Evolutionary conservation across 257 asterid species (phyloP), one percentile per base, ranked within the genome.

Genomic region (Solanum pinnatisectum): DNA sequence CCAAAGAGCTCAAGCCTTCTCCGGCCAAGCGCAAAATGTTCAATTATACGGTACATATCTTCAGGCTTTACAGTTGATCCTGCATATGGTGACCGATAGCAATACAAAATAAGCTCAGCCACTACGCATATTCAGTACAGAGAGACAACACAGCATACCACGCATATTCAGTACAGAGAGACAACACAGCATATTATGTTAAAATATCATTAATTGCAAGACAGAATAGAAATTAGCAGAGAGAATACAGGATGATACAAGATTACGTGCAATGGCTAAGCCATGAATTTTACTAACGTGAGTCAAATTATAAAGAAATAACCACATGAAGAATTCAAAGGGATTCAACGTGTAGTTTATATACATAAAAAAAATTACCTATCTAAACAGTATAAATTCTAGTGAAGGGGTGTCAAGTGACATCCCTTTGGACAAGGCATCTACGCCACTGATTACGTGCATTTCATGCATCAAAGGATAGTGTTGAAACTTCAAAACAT

Each of bases 1-100:
- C 99, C 99, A 87, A 97, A 97, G 90, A 97, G 98, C 93, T 97
- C 99, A 87, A 97, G 98, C 93, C 99, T 92, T 92, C 99, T 94
- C 88, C 98, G 94, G 56, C 99, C 99, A 89, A 97, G 99, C 37
- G 99, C 98, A 93, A 97, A 97, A 92, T 97, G 99, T 92, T 97
- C 99, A 72, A 97, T 84, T 91, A 97, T 97, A n/a, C 98, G 93
- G 88, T 97, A 94, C 99, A 96, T 96, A 90, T 97, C 99, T 93
- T 96, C 99, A 67, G 99, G 99, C 92, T 97, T 97, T 89, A 98
- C 98, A 42, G 98, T 97, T 33, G 98, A 96, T 83, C 99, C 99
- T 97, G 85, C 85, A 86, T 74, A 46, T 85, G 84, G 39, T 72
- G 86, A 93, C 86, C 70, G 63, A 65, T 44, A 44, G 35, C 83